Base-by-base conservation (phyloP, 345 rosid species). In the Pugionium dolabratum region DNA sequence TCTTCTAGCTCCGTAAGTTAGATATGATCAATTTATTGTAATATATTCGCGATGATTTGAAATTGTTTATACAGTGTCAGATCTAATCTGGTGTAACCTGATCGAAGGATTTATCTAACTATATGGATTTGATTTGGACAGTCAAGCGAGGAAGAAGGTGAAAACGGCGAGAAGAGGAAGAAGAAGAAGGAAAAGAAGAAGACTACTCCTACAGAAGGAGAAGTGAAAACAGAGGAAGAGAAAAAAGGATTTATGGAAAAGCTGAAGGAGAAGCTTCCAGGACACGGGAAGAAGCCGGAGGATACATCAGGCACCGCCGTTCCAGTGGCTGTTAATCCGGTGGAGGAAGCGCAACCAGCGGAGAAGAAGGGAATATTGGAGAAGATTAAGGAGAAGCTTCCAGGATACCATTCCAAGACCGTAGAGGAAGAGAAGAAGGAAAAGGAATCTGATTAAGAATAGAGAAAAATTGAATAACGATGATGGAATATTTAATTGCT, bases 1-100 rank as follows among this genome's bases (percentile, higher is more conserved):
- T 86, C 92, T 78, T 85, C 92, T n/a, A 85, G 95, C 84, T 94
- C 96, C 45, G 99, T 94, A 84, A 94, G 99, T 85, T 9, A 51
- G 69, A 80, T 18, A 18, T 18, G 18, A 18, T 18, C 80, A 74
- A 75, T 83, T 66, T 81, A 25, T 9, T 11, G 89, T 0, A 30
- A 29, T 8, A 31, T 9, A 1, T 2, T 32, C 37, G 39, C 2
- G 32, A 31, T 2, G 32, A 31, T 31, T 31, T 18, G 18, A 18
- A 18, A 18, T 18, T 18, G 18, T 18, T 18, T 18, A 18, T 18
- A 18, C 18, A 18, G 18, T 18, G 18, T 18, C 18, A 18, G 18
- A 18, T 18, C 18, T 18, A 18, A 48, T 62, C 18, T 52, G 30
- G 5, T 45, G 47, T 7, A 25, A 40, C 9, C 32, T 26, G 46